Evolutionary conservation across 2,329 filamentous ascomycete species (phyloP), one percentile per base, ranked within the genome.

Genomic region (Sphaceloma murrayae): DNA sequence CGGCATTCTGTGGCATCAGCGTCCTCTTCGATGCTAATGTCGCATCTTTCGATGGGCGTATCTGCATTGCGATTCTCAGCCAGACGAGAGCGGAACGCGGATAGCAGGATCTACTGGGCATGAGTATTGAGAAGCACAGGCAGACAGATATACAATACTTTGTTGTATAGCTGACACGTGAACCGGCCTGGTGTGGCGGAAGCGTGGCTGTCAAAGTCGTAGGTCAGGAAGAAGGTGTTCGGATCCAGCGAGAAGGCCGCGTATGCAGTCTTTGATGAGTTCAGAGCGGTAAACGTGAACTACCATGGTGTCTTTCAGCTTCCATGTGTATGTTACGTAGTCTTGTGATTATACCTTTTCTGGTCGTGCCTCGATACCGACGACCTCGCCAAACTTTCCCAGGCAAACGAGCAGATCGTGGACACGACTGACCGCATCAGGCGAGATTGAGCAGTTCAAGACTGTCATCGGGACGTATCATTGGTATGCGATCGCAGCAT

Each of bases 201-300:
- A 32, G 29, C 21, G 30, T 45, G 42, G 14, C 42, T 29, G 14
- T 65, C 63, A 53, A 78, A 89, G 43, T 75, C 72, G 62, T 87
- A 89, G 26, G 73, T 74, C 5, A 78, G 74, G 63, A 87, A 87
- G 66, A 88, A 88, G 29, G 75, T 72, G 51, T 67, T 74, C 30
- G 75, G 72, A 32, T 80, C 69, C 43, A 88, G 77, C 5, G 74
- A 73, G 54, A 86, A 80, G 47, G 80, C 81, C 18, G 80, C 78
- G 59, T 88, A 88, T 13, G 82, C 82, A 3, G 84, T 85, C 57
- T 85, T 85, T 46, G 83, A 85, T n/a, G 75, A 74, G 59, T 89
- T 89, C 51, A 89, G 67, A 10, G 83, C 78, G 10, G 82, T 85
- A 45, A 89, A 68, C 3, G 80, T 70, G 51, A 89, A 73, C 83